phyloP scores from a whole-genome alignment of 2,329 filamentous ascomycete genomes.

The Bipolaris bicolor region DNA sequence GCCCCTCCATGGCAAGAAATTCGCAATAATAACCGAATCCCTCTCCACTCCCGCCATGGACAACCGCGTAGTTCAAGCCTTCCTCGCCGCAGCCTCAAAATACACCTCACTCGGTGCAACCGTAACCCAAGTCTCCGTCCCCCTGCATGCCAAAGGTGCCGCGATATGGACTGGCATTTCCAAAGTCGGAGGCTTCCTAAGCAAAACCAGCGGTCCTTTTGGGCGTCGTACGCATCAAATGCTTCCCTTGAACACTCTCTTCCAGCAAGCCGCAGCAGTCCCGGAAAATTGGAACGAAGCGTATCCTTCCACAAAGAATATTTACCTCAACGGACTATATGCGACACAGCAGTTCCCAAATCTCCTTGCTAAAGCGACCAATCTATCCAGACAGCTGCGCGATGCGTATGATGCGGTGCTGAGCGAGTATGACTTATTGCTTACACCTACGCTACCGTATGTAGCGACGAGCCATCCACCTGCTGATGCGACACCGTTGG shows the following conservation, averaged over 20 bases:
- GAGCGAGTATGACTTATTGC: conserved; percentile 52
- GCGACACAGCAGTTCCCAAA: conserved; percentile 53
- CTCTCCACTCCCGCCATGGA: conserved; percentile 44
- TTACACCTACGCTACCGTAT: conserved; percentile 59
- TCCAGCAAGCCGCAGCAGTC: conserved; percentile 55
- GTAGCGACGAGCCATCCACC: conserved; percentile 54
- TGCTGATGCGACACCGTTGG: conserved; percentile 49
- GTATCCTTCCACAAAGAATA: conserved; percentile 61
- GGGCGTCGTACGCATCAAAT: conserved; percentile 59
- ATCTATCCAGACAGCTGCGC: conserved; percentile 55
- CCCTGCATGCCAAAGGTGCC: conserved; percentile 55
- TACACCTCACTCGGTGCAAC: conserved; percentile 57
- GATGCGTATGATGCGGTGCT: conserved; percentile 56
- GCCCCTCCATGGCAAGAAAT: conserved; percentile 34
- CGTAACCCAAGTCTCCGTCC: conserved; percentile 59
- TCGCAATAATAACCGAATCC: conserved; percentile 43
- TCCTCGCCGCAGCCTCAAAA: conserved; percentile 51
- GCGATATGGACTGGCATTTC: conserved; percentile 58
- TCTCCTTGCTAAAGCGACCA: conserved; percentile 58
- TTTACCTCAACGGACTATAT: conserved; percentile 60
- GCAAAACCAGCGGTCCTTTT: conserved; percentile 47
- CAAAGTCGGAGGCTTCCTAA: conserved; percentile 54
- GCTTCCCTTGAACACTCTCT: conserved; percentile 57
- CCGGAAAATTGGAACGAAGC: conserved; percentile 59
- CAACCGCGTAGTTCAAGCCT: conserved; percentile 49